Conservation (phyloP, 2,329 filamentous ascomycete genomes). For the Neopestalotiopsis sp. region DNA sequence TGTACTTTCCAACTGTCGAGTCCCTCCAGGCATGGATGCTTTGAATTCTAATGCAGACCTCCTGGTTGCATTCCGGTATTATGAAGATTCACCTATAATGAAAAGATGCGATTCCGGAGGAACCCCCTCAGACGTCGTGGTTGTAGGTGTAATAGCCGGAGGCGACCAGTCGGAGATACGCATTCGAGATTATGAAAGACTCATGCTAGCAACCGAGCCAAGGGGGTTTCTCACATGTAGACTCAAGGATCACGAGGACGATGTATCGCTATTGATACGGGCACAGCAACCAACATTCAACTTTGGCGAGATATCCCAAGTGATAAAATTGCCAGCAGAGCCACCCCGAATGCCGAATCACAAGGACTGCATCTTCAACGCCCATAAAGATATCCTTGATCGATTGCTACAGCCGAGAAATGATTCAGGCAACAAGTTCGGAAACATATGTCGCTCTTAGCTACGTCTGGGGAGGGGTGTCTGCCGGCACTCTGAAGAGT, state of each 20-base stretch:
- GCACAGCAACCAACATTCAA: no score
- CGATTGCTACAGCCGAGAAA: rapidly evolving
- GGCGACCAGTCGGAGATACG: no score
- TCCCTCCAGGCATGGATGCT: neutral
- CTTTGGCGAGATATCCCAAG: no score
- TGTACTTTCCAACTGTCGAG: neutral
- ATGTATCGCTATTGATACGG: no score
- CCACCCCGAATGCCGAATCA: no score
- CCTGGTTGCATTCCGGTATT: neutral
- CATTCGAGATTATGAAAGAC: no score
- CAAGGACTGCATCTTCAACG: no score
- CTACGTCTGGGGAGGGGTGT: neutral
- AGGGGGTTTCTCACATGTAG: neutral
- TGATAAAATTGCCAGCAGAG: no score
- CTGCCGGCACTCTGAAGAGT: neutral
- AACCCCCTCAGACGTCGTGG: neutral
- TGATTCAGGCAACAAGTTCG: neutral
- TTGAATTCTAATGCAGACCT: neutral
- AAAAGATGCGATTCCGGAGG: neutral
- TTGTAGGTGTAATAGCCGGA: neutral
- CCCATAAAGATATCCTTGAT: neutral
- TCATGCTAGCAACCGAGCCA: neutral
- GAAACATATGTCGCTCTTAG: neutral
- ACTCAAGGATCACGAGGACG: no score
- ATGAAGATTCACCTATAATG: neutral